These are phyloP conservation scores for Saccharomycopsis schoenii DNA, from an alignment of 805 yeast species.

Conservation along the genomic window DNA sequence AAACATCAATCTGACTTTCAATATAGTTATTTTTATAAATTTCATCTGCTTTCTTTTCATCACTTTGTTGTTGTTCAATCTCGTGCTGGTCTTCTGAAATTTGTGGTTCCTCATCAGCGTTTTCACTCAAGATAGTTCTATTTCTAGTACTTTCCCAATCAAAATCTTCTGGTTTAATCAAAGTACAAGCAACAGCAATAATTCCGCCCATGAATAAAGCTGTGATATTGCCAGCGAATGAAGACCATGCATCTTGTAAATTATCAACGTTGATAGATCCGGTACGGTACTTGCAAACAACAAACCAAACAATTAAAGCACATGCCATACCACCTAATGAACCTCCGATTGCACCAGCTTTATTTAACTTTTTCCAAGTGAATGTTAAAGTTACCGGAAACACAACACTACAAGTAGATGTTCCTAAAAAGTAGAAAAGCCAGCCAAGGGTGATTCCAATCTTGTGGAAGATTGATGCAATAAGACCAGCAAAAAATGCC, in stretches of 20 bases:
- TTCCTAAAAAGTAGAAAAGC: constrained; percentile 33
- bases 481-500: constrained; percentile 30
- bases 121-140: constrained; percentile 24
- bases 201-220: constrained; percentile 31
- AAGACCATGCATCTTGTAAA: constrained; percentile 30
- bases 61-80: background rate
- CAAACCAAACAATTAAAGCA: constrained; percentile 32
- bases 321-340: constrained; percentile 29
- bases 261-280: constrained; percentile 30
- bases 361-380: constrained; percentile 31
- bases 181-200: constrained; percentile 25
- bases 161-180: constrained; percentile 32
- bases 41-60: background rate
- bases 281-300: constrained; percentile 27
- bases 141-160: constrained; percentile 30
- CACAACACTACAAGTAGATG: constrained; percentile 33
- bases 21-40: background rate
- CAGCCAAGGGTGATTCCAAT: constrained; percentile 30
- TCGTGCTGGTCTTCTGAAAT: background rate
- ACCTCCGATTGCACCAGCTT: constrained; percentile 30
- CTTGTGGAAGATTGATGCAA: constrained; percentile 30
- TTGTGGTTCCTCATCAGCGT: background rate
- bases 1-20: background rate
- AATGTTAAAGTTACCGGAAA: constrained; percentile 31
- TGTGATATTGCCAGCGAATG: constrained; percentile 33